Conservation (phyloP, 169 alveolate genomes). For the Plasmodium yoelii region DNA sequence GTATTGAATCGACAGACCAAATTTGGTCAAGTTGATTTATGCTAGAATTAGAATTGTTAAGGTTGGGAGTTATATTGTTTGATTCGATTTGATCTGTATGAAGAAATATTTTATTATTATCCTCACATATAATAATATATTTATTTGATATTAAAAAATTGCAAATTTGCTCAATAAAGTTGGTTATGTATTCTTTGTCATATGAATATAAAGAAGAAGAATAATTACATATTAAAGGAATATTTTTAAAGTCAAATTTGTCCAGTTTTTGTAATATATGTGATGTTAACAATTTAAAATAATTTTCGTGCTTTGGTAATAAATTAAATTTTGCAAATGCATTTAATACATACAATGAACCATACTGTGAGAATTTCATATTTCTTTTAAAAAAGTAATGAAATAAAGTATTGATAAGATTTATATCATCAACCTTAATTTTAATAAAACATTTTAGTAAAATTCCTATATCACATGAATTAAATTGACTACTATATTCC, state of each 20-base stretch:
- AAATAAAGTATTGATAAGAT: slow-evolving; percentile 18
- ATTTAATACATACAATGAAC: slow-evolving; percentile 37
- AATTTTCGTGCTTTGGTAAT: slow-evolving; percentile 42
- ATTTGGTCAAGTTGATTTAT: not conserved
- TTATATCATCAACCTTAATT: slow-evolving; percentile 41
- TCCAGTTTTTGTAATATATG: slow-evolving; percentile 43
- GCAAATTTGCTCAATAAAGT: slow-evolving; percentile 37
- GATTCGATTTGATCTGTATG: not conserved
- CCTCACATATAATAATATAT: too few relatives aligned
- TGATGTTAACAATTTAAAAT: slow-evolving; percentile 43
- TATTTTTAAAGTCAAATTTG: slow-evolving; percentile 40
- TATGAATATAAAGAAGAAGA: slow-evolving; percentile 19
- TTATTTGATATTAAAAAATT: not conserved
- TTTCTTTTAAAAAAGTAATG: slow-evolving; percentile 65
- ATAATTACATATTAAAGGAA: slow-evolving; percentile 50
- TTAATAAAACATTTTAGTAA: slow-evolving; percentile 56
- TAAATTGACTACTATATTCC: slow-evolving; percentile 40
- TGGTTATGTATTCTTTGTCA: slow-evolving; percentile 4
- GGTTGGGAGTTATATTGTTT: not conserved
- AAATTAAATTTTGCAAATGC: slow-evolving; percentile 38
- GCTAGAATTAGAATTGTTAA: not conserved
- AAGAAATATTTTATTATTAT: not conserved
- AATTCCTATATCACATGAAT: slow-evolving; percentile 64
- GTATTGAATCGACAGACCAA: slow-evolving; percentile 54
- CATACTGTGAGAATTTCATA: slow-evolving; percentile 70